Percentiles rank a stretch among this genome's conserved stretches.
Conservation (phyloP, 1,284 basidiomycete genomes). For the Cutaneotrichosporon curvatum region DNA sequence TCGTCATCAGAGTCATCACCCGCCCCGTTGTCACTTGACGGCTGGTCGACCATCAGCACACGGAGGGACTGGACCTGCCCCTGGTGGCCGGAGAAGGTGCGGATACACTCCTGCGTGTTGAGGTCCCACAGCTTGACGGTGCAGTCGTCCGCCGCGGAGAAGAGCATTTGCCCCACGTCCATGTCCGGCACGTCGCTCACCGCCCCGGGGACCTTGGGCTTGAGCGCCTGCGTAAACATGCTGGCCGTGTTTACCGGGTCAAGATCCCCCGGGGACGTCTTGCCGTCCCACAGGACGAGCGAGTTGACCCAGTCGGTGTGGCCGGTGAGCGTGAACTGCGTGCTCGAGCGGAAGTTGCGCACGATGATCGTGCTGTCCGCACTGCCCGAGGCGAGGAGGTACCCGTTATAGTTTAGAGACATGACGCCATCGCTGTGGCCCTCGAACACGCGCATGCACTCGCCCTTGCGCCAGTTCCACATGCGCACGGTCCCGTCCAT, state of each 20-base stretch:
- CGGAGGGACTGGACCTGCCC: slow-evolving; percentile 91
- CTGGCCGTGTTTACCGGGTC: slow-evolving; percentile 45
- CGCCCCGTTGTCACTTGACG: slow-evolving; percentile 19
- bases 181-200: slow-evolving; percentile 45
- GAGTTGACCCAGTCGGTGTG: slow-evolving; percentile 97
- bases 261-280: slow-evolving; percentile 47
- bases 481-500: slow-evolving; percentile 96
- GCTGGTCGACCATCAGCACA: slow-evolving; percentile 58
- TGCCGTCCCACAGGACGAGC: slow-evolving; percentile 85
- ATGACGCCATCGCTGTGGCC: slow-evolving; percentile 92
- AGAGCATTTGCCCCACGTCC: slow-evolving; percentile 82
- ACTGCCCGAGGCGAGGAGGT: slow-evolving; percentile 83
- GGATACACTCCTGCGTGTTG: slow-evolving; percentile 67
- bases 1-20: slow-evolving; percentile 25
- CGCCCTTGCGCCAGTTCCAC: slow-evolving; percentile 93
- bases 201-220: slow-evolving; percentile 5
- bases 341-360: slow-evolving; percentile 90
- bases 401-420: slow-evolving; percentile 84
- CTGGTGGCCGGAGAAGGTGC: slow-evolving; percentile 82
- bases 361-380: slow-evolving; percentile 80
- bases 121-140: slow-evolving; percentile 94
- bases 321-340: slow-evolving; percentile 85
- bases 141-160: slow-evolving; percentile 92
- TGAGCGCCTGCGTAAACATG: slow-evolving; percentile 26
- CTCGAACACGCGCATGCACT: slow-evolving; percentile 66